Conservation (phyloP, 495 filamentous ascomycete species). For the Rostrohypoxylon terebratum region DNA sequence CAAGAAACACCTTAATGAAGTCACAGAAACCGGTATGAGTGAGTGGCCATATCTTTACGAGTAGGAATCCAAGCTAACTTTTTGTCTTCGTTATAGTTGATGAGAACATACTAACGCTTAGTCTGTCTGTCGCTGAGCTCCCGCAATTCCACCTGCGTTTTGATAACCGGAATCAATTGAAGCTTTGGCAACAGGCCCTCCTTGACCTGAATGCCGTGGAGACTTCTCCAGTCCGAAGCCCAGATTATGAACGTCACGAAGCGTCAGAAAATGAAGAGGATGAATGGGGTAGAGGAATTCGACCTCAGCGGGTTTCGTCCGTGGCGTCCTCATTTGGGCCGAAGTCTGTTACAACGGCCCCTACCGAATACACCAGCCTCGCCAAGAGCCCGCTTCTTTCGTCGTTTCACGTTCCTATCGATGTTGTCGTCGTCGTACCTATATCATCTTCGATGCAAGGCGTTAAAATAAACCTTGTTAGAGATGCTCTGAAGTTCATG, state of each 20-base stretch:
- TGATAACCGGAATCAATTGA: slow-evolving; percentile 84
- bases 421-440: slow-evolving; percentile 96
- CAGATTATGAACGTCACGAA: slow-evolving; percentile 73
- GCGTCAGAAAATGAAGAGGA: slow-evolving; percentile 90
- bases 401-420: slow-evolving; percentile 89
- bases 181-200: slow-evolving; percentile 90
- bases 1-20: slow-evolving; percentile 95
- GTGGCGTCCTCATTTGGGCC: slow-evolving; percentile 82
- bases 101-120: slow-evolving; percentile 87
- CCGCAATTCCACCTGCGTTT: slow-evolving; percentile 97
- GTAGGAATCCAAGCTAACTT: slow-evolving; percentile 49
- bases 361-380: slow-evolving; percentile 82
- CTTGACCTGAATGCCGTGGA: slow-evolving; percentile 81
- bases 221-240: slow-evolving; percentile 68
- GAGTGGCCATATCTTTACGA: slow-evolving; percentile 36
- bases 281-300: slow-evolving; percentile 80
- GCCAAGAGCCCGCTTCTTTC: slow-evolving; percentile 65
- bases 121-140: slow-evolving; percentile 92
- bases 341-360: slow-evolving; percentile 80
- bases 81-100: slow-evolving; percentile 61
- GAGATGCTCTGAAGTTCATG: slow-evolving; percentile 94
- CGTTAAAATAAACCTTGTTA: slow-evolving; percentile 93
- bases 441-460: slow-evolving; percentile 99
- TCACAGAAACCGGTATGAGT: slow-evolving; percentile 71
- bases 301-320: slow-evolving; percentile 85